Conservation (phyloP, 305 asterid genomes). For the Rubia tinctorum region DNA sequence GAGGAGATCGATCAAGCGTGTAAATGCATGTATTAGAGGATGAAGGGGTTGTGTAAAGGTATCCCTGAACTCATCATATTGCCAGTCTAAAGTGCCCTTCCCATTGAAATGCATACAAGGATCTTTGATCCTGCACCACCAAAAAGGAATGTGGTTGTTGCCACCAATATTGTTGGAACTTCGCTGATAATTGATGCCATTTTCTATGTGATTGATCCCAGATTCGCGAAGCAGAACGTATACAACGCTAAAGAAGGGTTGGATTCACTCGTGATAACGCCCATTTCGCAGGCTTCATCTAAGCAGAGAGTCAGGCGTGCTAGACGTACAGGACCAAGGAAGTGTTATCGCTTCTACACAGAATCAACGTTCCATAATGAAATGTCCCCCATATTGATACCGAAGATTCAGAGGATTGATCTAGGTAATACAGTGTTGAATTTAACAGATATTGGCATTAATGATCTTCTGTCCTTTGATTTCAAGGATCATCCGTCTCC, state of each 20-base stretch:
- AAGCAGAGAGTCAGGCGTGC: constrained; percentile 91
- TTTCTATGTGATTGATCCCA: constrained; percentile 80
- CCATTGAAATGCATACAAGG: constrained; percentile 89
- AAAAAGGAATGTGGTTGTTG: constrained; percentile 78
- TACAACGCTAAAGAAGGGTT: constrained; percentile 86
- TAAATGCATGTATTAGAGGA: constrained; percentile 70
- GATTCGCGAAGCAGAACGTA: constrained; percentile 88
- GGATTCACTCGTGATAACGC: constrained; percentile 81
- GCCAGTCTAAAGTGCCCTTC: constrained; percentile 86
- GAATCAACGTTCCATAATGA: constrained; percentile 92
- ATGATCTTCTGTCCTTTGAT: constrained; percentile 76
- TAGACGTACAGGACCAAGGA: constrained; percentile 88
- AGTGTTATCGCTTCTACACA: constrained; percentile 90
- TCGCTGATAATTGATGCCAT: constrained; percentile 85
- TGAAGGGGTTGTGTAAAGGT: constrained; percentile 72
- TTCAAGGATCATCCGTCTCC: constrained; percentile 97
- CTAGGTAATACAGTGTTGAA: constrained; percentile 77
- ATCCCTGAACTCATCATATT: constrained; percentile 85
- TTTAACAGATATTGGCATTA: constrained; percentile 89
- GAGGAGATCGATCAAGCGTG: constrained; percentile 95
- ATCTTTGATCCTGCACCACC: constrained; percentile 91
- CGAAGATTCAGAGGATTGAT: constrained; percentile 85
- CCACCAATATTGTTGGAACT: constrained; percentile 89
- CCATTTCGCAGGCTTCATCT: constrained; percentile 93
- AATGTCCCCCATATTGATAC: constrained; percentile 75